Percentiles rank a stretch among this genome's conserved stretches.
Conservation (phyloP, 805 yeast genomes). For the Candida odintsovae region DNA sequence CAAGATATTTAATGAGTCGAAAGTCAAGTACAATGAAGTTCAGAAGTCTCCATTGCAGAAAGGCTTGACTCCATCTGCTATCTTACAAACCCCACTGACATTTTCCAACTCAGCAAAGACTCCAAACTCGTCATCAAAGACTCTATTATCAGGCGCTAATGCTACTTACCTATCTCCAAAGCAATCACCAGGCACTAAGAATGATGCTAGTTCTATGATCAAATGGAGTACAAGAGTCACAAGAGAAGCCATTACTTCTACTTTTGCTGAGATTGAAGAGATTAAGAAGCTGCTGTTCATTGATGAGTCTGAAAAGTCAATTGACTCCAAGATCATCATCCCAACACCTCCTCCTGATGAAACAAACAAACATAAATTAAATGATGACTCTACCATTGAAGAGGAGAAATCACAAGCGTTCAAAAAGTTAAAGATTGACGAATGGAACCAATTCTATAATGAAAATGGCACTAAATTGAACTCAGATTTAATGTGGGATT, state of each 20-base stretch:
- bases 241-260: slow-evolving; percentile 19
- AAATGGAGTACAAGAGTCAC: slow-evolving; percentile 21
- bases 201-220: background rate
- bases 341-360: slow-evolving; percentile 20
- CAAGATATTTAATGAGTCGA: slow-evolving; percentile 15
- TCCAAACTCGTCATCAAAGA: slow-evolving; percentile 19
- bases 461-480: slow-evolving; percentile 12
- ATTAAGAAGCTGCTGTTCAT: slow-evolving; percentile 15
- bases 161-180: slow-evolving; percentile 21
- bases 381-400: background rate
- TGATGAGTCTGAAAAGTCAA: slow-evolving; percentile 4
- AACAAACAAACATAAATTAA: slow-evolving; percentile 1
- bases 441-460: slow-evolving; percentile 14
- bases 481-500: slow-evolving; percentile 19
- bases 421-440: slow-evolving; percentile 15
- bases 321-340: background rate
- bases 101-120: slow-evolving; percentile 22
- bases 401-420: slow-evolving; percentile 6
- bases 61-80: slow-evolving; percentile 24
- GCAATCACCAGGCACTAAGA: slow-evolving; percentile 17
- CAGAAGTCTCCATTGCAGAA: slow-evolving; percentile 17
- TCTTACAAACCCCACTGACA: slow-evolving; percentile 24
- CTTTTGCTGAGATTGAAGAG: slow-evolving; percentile 15
- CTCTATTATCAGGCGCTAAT: slow-evolving; percentile 2
- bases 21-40: slow-evolving; percentile 10